Evolutionary conservation across 345 rosid genomes (phyloP), one percentile per base, ranked within the genome.

Genomic region (Kernera saxatilis): DNA sequence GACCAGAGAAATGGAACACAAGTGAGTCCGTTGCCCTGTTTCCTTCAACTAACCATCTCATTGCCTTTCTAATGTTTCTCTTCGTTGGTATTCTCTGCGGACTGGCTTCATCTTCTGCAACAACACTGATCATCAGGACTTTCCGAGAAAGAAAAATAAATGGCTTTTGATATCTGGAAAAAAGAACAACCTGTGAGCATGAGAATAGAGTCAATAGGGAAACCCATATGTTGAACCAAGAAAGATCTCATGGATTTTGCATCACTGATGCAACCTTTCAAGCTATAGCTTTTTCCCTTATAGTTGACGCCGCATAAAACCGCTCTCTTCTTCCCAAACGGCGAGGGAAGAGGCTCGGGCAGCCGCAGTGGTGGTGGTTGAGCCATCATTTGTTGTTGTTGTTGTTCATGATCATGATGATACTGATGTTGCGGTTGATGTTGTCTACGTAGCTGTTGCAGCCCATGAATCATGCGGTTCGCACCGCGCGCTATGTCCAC

Each of bases 1-100:
- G 98, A 15, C 98, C 96, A 0, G 98, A 92, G 84, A 70, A 92
- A 77, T 88, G 84, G 57, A 90, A 87, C 81, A 93, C 84, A 39
- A 90, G 77, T 1, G 97, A 90, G 84, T 93, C 97, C 18, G 90
- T 90, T 5, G 91, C 45, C 61, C 77, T 77, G 67, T 86, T 85
- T 13, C 89, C 96, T 11, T 83, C 84, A 8, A 88, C 87, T 21
- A 93, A 80, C 98, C 97, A 93, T 64, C 67, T 66, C 78, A 90
- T 49, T 0, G 92, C 97, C 63, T 13, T 35, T 64, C 89, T 77
- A 8, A 93, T 87, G 82, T 93, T 93, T 58, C 63, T 73, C 73
- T 84, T 93, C 18, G 91, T 90, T 1, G 98, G 98, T 39, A 82
- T 76, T 78, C 63, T 74, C 17, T 8, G n/a, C 25, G 84, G 93